These are phyloP conservation scores for Fusarium sacchari DNA, from an alignment of 2,329 filamentous ascomycete genomes.

Conservation along the genomic window DNA sequence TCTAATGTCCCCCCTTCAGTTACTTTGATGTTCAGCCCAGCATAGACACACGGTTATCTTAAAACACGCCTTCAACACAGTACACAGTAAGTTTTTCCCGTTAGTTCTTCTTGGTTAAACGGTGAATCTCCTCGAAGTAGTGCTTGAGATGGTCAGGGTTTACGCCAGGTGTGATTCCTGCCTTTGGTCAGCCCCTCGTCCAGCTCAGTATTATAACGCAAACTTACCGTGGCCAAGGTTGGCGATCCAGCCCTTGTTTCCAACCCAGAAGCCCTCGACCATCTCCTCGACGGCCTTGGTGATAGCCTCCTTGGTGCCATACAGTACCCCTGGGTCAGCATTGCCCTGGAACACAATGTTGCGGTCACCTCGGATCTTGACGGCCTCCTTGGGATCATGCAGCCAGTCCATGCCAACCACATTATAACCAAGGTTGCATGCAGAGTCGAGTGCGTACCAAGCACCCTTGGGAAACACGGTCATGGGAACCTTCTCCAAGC, in stretches of 20 bases:
- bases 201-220: background rate
- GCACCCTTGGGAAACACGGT: slow-evolving; percentile 98
- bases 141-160: slow-evolving; percentile 93
- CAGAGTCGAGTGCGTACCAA: slow-evolving; percentile 90
- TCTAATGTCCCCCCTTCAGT: background rate
- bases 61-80: background rate
- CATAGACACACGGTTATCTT: background rate
- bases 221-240: slow-evolving; percentile 91
- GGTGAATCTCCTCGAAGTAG: slow-evolving; percentile 92
- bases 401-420: slow-evolving; percentile 96
- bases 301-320: slow-evolving; percentile 84
- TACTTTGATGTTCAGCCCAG: background rate
- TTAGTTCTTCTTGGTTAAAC: slow-evolving; percentile 63
- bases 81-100: background rate
- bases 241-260: slow-evolving; percentile 93
- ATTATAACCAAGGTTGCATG: slow-evolving; percentile 90
- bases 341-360: slow-evolving; percentile 89
- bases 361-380: slow-evolving; percentile 80
- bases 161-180: slow-evolving; percentile 93
- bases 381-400: slow-evolving; percentile 86
- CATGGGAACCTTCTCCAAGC: slow-evolving; percentile 87
- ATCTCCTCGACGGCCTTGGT: slow-evolving; percentile 84
- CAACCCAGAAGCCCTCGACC: slow-evolving; percentile 82
- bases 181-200: slow-evolving; percentile 13
- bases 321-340: slow-evolving; percentile 91